Evolutionary conservation across 1,284 basidiomycete genomes (phyloP).

Genomic region (Calocybe gambosa): DNA sequence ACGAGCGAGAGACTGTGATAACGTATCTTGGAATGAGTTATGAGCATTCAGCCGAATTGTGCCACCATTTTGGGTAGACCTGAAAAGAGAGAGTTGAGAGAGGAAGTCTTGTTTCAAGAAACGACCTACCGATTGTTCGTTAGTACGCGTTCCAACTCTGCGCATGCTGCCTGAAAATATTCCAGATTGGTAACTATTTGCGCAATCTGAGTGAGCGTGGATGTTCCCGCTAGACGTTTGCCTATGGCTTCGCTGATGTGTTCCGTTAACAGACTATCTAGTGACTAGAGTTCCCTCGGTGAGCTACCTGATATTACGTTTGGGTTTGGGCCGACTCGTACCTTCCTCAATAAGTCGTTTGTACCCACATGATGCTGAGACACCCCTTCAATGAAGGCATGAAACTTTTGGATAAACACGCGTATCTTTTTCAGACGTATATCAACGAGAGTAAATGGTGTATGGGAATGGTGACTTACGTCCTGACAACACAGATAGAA

Average conservation of each 20-base stretch:
- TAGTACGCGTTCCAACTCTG: conserved; percentile 83
- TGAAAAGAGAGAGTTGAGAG: conserved; percentile 22
- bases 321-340: conserved; percentile 24
- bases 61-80: conserved; percentile 80
- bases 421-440: conserved; percentile 55
- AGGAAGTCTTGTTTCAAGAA: background rate
- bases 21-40: conserved; percentile 63
- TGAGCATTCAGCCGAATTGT: conserved; percentile 66
- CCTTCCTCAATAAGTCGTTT: conserved; percentile 88
- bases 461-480: conserved; percentile 32
- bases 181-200: conserved; percentile 94
- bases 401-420: conserved; percentile 92
- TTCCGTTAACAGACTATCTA: conserved; percentile 80
- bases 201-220: conserved; percentile 88
- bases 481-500: conserved; percentile 96
- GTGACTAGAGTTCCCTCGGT: conserved; percentile 46
- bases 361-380: conserved; percentile 89
- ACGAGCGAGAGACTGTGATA: conserved; percentile 68
- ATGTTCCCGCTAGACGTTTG: conserved; percentile 63
- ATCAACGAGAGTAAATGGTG: background rate
- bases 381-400: conserved; percentile 93
- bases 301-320: background rate
- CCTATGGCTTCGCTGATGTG: conserved; percentile 80
- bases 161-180: conserved; percentile 84
- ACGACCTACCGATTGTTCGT: conserved; percentile 67